A percentile compares a stretch with the other conserved stretches of the same genome.
phyloP scores from a whole-genome alignment of 1,284 basidiomycete genomes.

The Apiotrichum sp. region DNA sequence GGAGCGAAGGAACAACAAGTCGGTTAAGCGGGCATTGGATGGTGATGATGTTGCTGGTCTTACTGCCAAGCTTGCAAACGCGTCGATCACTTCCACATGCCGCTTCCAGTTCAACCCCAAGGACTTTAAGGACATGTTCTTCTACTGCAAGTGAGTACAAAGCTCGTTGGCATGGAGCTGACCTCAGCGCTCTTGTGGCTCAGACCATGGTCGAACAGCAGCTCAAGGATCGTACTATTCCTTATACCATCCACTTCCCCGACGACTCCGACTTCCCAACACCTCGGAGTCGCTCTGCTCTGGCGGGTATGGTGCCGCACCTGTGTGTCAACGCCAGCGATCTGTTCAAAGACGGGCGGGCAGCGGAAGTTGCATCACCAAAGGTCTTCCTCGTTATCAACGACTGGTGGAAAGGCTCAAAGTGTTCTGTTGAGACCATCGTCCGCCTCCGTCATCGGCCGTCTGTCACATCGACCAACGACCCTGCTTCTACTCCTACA shows the following conservation, averaged over 20 bases:
- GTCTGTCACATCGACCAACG: conserved; percentile 55
- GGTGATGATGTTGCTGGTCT: not conserved
- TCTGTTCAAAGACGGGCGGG: conserved; percentile 70
- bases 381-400: conserved; percentile 81
- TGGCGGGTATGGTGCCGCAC: conserved; percentile 61
- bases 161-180: not conserved
- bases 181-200: conserved; percentile 72
- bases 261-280: conserved; percentile 15
- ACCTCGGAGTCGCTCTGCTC: conserved; percentile 24
- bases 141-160: conserved; percentile 36
- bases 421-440: conserved; percentile 50
- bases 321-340: conserved; percentile 74
- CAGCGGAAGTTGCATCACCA: conserved; percentile 81
- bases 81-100: not conserved
- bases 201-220: conserved; percentile 82
- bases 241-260: conserved; percentile 67
- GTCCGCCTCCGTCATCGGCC: conserved; percentile 74
- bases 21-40: conserved; percentile 6
- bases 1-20: conserved; percentile 18
- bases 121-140: conserved; percentile 37
- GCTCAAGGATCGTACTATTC: conserved; percentile 71
- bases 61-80: not conserved
- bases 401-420: conserved; percentile 81
- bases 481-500: conserved; percentile 48
- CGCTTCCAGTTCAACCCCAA: conserved; percentile 34